phyloP scores from a whole-genome alignment of 768 basidiomycete species.

The Rhizopogon sp. region DNA sequence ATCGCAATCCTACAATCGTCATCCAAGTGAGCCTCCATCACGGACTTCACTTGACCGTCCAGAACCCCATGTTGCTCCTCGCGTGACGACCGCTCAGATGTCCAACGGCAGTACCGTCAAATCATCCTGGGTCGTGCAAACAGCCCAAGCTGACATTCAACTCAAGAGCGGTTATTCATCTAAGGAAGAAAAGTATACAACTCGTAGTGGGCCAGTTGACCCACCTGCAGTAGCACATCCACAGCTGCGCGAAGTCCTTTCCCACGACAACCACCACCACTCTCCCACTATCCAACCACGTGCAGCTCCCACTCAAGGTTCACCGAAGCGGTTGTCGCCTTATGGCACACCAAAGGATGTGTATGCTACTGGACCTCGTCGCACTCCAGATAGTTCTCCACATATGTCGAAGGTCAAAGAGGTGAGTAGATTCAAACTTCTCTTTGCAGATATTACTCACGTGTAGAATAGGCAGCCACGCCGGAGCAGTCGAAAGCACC shows the following conservation, averaged over 20 bases:
- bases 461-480: slow-evolving; percentile 13
- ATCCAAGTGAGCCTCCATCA: background rate
- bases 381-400: slow-evolving; percentile 19
- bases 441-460: slow-evolving; percentile 6
- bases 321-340: slow-evolving; percentile 23
- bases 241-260: slow-evolving; percentile 28
- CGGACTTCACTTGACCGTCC: background rate
- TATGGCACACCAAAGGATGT: slow-evolving; percentile 12
- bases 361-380: slow-evolving; percentile 13
- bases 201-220: slow-evolving; percentile 13
- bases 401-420: slow-evolving; percentile 17
- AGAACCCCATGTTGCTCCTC: slow-evolving; percentile 7
- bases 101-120: slow-evolving; percentile 19
- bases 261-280: slow-evolving; percentile 20
- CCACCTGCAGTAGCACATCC: slow-evolving; percentile 13
- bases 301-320: slow-evolving; percentile 13
- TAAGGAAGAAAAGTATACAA: slow-evolving; percentile 24
- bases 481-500: slow-evolving; percentile 13
- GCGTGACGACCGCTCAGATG: slow-evolving; percentile 6
- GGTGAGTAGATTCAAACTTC: slow-evolving; percentile 9
- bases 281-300: slow-evolving; percentile 13
- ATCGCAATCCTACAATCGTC: slow-evolving; percentile 22
- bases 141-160: slow-evolving; percentile 13
- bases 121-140: slow-evolving; percentile 29
- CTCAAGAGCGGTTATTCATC: slow-evolving; percentile 13